phyloP scores from a whole-genome alignment of 2,329 filamentous ascomycete genomes.

The Pseudopithomyces maydicus region DNA sequence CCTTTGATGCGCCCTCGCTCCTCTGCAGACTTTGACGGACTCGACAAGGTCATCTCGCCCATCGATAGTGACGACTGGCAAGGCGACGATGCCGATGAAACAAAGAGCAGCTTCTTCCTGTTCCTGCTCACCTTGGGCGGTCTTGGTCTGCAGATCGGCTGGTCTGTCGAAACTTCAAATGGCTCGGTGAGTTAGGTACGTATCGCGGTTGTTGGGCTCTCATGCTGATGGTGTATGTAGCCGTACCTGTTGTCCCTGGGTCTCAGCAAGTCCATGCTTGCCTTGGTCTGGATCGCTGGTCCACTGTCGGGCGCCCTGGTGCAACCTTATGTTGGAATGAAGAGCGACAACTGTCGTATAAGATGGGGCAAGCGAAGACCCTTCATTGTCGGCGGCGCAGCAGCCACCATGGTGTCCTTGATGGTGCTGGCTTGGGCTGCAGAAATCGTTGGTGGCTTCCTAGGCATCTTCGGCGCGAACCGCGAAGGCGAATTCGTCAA shows the following conservation, averaged over 20 bases:
- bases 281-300: slow-evolving; percentile 62
- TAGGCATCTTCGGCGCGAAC: slow-evolving; percentile 73
- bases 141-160: slow-evolving; percentile 87
- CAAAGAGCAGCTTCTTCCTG: slow-evolving; percentile 85
- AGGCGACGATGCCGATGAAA: slow-evolving; percentile 58
- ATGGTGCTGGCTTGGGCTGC: slow-evolving; percentile 57
- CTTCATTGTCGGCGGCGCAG: slow-evolving; percentile 57
- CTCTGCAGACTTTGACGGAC: slow-evolving; percentile 37
- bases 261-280: slow-evolving; percentile 57
- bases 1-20: slow-evolving; percentile 37
- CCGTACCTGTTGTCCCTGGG: slow-evolving; percentile 60
- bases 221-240: slow-evolving; percentile 26
- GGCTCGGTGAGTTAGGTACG: slow-evolving; percentile 66
- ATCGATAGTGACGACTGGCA: slow-evolving; percentile 47
- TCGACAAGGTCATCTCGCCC: slow-evolving; percentile 41
- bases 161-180: slow-evolving; percentile 93
- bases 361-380: slow-evolving; percentile 57
- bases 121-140: slow-evolving; percentile 85
- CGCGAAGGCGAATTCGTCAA: slow-evolving; percentile 68
- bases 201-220: background rate
- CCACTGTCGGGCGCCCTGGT: slow-evolving; percentile 59
- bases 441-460: slow-evolving; percentile 65
- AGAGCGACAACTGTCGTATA: slow-evolving; percentile 56
- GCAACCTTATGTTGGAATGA: slow-evolving; percentile 60
- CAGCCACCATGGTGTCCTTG: slow-evolving; percentile 56